Base-by-base conservation (phyloP, 495 filamentous ascomycete genomes). In the Xanthoparmelia taractica region DNA sequence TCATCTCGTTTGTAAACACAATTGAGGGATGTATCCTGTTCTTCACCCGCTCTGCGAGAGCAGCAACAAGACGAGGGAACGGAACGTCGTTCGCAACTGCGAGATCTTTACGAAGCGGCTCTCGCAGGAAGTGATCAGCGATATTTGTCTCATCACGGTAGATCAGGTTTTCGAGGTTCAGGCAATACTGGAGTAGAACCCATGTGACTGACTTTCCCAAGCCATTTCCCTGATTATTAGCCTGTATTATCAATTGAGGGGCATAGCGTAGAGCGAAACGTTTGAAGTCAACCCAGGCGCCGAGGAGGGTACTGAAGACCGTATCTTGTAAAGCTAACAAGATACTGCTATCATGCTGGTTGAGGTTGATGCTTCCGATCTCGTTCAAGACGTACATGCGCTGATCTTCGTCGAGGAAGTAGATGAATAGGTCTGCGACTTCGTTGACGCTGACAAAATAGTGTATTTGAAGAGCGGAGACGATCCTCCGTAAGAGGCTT, bases 1-100 rank as follows among this genome's bases (percentile, higher is more conserved):
- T 57, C 60, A 62, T 62, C 29, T 41, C 50, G 17, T 62, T 62
- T 1, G 60, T 62, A 12, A 56, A 62, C 4, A 56, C 18, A 6
- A 56, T 29, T 10, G 43, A 8, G 10, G 18, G 20, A 13, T 57
- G 17, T 17, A 43, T 47, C 38, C 52, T 43, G 38, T 23, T 56
- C 34, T 47, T 63, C 50, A 57, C 60, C 20, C 60, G 36, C 4
- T 45, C 60, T 20, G 50, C 60, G 20, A 63, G 60, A 47, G 25
- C 48, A 7, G n/a, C 52, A 5, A 63, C 55, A 27, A 63, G 60
- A 17, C 48, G 54, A 23, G 27, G 29, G 10, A 57, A 57, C 0
- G 50, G 38, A 40, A 25, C 15, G 29, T 63, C 20, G 4, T 8
- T 15, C 25, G 52, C 27, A 11, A 57, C 25, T 1, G n/a, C 55